A percentile compares a stretch with the other conserved stretches of the same genome.
Evolutionary conservation across 2,329 filamentous ascomycete species (phyloP).

Genomic region (Penicillium brevicompactum): DNA sequence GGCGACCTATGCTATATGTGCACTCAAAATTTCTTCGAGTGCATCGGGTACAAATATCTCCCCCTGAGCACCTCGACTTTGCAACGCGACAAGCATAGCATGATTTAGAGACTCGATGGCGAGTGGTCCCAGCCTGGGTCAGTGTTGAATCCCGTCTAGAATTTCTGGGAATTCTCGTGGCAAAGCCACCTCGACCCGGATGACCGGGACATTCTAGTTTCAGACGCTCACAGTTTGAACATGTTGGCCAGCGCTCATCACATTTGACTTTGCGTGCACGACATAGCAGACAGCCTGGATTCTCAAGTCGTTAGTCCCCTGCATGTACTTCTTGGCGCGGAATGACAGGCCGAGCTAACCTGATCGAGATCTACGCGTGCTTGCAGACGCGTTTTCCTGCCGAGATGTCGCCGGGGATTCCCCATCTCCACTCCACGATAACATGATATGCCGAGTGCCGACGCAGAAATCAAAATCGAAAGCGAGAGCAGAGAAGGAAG

Average conservation of each 20-base stretch:
- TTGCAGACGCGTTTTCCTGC: conserved; percentile 3
- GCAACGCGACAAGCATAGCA: conserved; percentile 20
- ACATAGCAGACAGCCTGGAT: conserved; percentile 17
- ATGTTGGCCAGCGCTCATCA: conserved; percentile 18
- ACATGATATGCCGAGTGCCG: conserved; percentile 10
- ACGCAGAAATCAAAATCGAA: not conserved
- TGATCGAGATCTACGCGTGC: conserved; percentile 16
- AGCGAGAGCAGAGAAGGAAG: conserved; percentile 2
- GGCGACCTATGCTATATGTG: conserved; percentile 9
- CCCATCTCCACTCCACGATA: conserved; percentile 12
- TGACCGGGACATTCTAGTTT: conserved; percentile 17
- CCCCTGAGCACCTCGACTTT: conserved; percentile 22
- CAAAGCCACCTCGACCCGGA: conserved; percentile 2
- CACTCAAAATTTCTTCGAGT: conserved; percentile 16
- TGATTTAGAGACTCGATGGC: conserved; percentile 20
- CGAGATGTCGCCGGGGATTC: not conserved
- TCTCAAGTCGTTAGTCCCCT: not conserved
- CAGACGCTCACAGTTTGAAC: conserved; percentile 17
- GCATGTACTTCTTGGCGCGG: not conserved
- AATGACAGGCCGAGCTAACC: conserved; percentile 9
- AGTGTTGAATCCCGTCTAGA: conserved; percentile 4
- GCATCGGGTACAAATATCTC: conserved; percentile 15
- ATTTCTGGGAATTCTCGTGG: not conserved
- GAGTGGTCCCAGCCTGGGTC: conserved; percentile 23
- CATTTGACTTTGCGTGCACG: conserved; percentile 21